Evolutionary conservation across 345 rosid species (phyloP).

Genomic region (Aegle marmelos): DNA sequence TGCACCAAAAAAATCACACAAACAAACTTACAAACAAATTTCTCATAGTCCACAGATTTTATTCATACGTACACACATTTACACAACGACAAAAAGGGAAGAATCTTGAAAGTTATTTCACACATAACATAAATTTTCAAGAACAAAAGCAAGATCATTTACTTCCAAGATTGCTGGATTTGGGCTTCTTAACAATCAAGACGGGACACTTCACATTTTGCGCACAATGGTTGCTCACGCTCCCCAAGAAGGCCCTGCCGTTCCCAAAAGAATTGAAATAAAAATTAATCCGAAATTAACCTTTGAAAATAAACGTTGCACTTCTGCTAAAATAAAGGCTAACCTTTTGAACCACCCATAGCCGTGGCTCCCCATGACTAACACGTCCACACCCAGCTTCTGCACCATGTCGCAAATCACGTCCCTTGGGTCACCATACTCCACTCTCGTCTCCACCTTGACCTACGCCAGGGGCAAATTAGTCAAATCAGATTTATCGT

Average conservation of each 20-base stretch:
- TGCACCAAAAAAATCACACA: background rate
- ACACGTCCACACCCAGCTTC: slow-evolving; percentile 38
- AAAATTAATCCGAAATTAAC: background rate
- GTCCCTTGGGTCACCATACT: slow-evolving; percentile 56
- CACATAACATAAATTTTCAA: background rate
- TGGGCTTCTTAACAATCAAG: slow-evolving; percentile 60
- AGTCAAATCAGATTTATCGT: background rate
- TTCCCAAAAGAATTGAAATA: background rate
- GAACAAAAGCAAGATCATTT: background rate
- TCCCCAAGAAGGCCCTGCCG: slow-evolving; percentile 53
- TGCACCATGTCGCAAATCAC: slow-evolving; percentile 55
- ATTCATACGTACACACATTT: background rate
- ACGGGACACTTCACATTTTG: slow-evolving; percentile 63
- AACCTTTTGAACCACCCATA: slow-evolving; percentile 62
- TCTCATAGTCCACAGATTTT: background rate
- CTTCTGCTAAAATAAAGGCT: too few species aligned
- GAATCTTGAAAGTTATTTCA: background rate
- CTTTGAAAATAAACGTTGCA: too few species aligned
- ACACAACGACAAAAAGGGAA: background rate
- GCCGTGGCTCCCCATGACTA: slow-evolving; percentile 68
- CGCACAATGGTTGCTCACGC: slow-evolving; percentile 69
- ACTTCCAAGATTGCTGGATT: background rate
- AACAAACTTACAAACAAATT: too few species aligned
- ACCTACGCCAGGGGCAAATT: slow-evolving; percentile 30
- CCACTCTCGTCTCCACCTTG: slow-evolving; percentile 44